Evolutionary conservation across 192 early-diverging fungal species (phyloP).

Genomic region (Backusella westeae): DNA sequence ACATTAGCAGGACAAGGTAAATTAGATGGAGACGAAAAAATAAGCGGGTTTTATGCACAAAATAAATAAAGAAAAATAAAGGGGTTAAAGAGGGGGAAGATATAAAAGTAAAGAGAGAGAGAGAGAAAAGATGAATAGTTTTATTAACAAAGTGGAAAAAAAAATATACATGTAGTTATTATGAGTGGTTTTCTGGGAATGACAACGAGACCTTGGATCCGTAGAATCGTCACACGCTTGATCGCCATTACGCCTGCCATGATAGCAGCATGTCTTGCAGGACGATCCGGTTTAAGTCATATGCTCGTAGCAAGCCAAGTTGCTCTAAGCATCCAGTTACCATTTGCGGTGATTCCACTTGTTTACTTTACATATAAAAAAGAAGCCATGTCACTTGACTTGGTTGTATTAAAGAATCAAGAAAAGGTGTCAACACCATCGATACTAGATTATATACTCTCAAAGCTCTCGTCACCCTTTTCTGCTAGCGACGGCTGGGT

Average conservation of each 20-base stretch:
- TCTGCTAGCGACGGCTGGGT: neutral
- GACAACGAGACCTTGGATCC: slow-evolving; percentile 60
- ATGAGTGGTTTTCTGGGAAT: slow-evolving; percentile 77
- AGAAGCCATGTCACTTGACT: slow-evolving; percentile 45
- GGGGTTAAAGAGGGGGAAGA: neutral
- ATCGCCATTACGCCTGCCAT: slow-evolving; percentile 75
- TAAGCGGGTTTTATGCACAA: neutral
- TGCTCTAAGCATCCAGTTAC: slow-evolving; percentile 72
- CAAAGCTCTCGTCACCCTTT: neutral
- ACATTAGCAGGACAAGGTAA: slow-evolving; percentile 74
- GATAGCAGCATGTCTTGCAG: slow-evolving; percentile 60
- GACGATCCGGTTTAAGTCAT: slow-evolving; percentile 58
- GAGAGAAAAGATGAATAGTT: neutral
- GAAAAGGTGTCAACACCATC: neutral
- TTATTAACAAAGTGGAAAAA: neutral
- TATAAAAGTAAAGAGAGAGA: neutral
- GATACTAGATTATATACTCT: neutral
- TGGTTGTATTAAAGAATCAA: slow-evolving; percentile 9
- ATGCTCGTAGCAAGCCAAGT: slow-evolving; percentile 75
- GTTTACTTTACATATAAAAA: slow-evolving; percentile 63
- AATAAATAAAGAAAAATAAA: neutral
- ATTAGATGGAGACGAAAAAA: neutral
- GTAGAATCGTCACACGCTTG: slow-evolving; percentile 67
- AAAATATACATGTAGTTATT: slow-evolving; percentile 43
- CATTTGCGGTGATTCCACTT: slow-evolving; percentile 83